Evolutionary conservation across 257 asterid species (phyloP).

Genomic region (Salvia hispanica): DNA sequence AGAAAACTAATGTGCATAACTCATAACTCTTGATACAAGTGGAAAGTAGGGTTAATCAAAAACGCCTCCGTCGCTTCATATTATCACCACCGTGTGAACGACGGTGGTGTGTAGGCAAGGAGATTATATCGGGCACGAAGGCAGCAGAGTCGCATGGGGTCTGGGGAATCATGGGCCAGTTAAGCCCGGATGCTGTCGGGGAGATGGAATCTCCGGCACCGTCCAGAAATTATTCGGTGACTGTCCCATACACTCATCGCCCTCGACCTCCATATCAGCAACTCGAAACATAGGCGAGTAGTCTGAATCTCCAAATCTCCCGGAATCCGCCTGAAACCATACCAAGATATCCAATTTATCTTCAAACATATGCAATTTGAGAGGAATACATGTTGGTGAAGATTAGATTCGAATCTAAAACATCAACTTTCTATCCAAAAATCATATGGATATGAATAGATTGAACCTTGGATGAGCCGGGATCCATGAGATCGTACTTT

Average conservation of each 20-base stretch:
- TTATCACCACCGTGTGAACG: neutral
- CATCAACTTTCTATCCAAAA: too few relatives aligned
- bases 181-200: constrained; percentile 93
- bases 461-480: constrained; percentile 73
- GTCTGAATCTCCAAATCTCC: constrained; percentile 61
- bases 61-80: constrained; percentile 49
- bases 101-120: constrained; percentile 34
- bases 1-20: too few relatives aligned
- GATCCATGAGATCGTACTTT: constrained; percentile 53
- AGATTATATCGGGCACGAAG: constrained; percentile 68
- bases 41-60: too few relatives aligned
- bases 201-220: constrained; percentile 79
- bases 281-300: constrained; percentile 48
- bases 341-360: too few relatives aligned
- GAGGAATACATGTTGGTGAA: too few relatives aligned
- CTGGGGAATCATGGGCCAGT: constrained; percentile 56
- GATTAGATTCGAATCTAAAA: too few relatives aligned
- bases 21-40: too few relatives aligned
- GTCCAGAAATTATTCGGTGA: constrained; percentile 67
- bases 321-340: constrained; percentile 31
- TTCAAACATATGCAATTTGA: too few relatives aligned
- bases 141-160: constrained; percentile 37
- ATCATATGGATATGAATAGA: neutral
- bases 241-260: constrained; percentile 63
- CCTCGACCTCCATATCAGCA: constrained; percentile 61